Evolutionary conservation across 1,139 yeast species (phyloP), one percentile per base, ranked within the genome.

Genomic region (Candida sanyaensis): DNA sequence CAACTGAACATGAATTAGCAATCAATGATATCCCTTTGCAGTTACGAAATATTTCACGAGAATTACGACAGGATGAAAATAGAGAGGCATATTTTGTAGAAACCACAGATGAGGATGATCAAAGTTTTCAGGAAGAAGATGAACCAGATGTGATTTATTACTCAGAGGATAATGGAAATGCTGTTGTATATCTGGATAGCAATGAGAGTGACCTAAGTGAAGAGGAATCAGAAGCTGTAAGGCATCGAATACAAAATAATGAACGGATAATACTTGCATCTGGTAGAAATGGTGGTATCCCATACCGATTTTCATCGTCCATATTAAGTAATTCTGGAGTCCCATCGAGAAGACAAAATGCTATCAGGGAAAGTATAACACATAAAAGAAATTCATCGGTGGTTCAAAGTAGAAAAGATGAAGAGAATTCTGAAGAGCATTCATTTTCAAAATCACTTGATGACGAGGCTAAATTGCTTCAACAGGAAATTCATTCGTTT

Each of bases 201-300:
- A 54, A 49, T 10, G 50, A 45, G n/a, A 45, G 43, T 37, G 37
- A 37, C 27, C 27, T 46, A 12, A 31, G 50, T 24, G 47, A 45
- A 12, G 50, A 49, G 44, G 62, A 53, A 12, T 45, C 49, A 23
- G 50, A 45, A 11, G 46, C 47, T 17, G 46, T 57, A 34, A 50
- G 58, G 8, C 53, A 56, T 2, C 60, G 57, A 27, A 48, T 57
- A 26, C 58, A 53, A 37, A 48, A 62, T 6, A 57, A 55, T 40
- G 69, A 66, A 46, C 50, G 64, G 31, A 54, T 66, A n/a, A 54
- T 68, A 5, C 56, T 67, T 3, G 58, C 68, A 4, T 59, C 68
- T 9, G 71, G 70, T 3, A 55, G 69, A n/a, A 57, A 34, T 41
- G 37, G 38, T 40, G 43, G 26, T n/a, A 11, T 17, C 28, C 31